These are phyloP conservation scores for Pouteria campechiana DNA, from an alignment of 179 eudicot species.

Conservation along the genomic window DNA sequence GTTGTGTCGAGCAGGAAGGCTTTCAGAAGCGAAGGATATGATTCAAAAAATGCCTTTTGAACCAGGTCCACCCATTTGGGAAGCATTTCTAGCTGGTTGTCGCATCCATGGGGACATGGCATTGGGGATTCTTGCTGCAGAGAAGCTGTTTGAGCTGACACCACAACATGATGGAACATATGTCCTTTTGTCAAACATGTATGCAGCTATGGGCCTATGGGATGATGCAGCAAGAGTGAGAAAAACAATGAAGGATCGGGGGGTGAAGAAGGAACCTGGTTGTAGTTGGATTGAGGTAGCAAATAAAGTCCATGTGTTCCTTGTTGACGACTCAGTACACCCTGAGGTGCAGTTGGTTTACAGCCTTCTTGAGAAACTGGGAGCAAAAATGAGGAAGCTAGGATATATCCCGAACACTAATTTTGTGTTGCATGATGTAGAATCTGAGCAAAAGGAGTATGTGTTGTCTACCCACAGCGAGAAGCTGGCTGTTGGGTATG, in stretches of 20 bases:
- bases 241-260: slow-evolving; percentile 56
- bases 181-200: slow-evolving; percentile 53
- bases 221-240: slow-evolving; percentile 46
- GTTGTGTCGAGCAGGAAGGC: slow-evolving; percentile 61
- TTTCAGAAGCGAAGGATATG: slow-evolving; percentile 47
- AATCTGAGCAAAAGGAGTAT: slow-evolving; percentile 44
- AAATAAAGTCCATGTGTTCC: slow-evolving; percentile 48
- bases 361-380: slow-evolving; percentile 40
- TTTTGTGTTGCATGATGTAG: slow-evolving; percentile 54
- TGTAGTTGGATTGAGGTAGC: slow-evolving; percentile 77
- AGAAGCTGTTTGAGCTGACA: slow-evolving; percentile 27
- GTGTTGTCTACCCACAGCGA: slow-evolving; percentile 60
- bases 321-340: slow-evolving; percentile 50
- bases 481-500: slow-evolving; percentile 66
- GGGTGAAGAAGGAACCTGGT: slow-evolving; percentile 72
- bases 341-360: slow-evolving; percentile 55
- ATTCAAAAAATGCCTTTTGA: slow-evolving; percentile 38
- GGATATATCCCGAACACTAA: slow-evolving; percentile 59
- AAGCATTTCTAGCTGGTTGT: slow-evolving; percentile 62
- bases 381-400: slow-evolving; percentile 37
- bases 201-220: slow-evolving; percentile 50
- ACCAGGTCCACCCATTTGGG: slow-evolving; percentile 54
- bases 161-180: slow-evolving; percentile 68
- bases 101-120: slow-evolving; percentile 47
- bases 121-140: slow-evolving; percentile 54